Percentiles rank a stretch among this genome's conserved stretches.
phyloP scores from a whole-genome alignment of 2,329 filamentous ascomycete species.

The Penicillium sp. region DNA sequence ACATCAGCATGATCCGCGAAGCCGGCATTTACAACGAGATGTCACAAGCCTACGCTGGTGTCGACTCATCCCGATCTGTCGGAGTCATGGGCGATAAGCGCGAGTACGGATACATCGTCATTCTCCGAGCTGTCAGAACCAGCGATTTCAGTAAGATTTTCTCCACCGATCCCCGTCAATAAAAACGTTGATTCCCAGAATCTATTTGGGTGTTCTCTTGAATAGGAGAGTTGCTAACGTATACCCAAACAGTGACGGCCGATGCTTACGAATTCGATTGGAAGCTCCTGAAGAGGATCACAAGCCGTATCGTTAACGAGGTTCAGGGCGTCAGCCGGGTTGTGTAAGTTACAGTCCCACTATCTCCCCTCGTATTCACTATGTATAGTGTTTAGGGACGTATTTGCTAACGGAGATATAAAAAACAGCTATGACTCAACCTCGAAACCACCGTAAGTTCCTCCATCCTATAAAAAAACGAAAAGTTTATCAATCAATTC shows the following conservation, averaged over 20 bases:
- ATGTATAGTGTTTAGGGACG: no score
- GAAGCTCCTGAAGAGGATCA: neutral
- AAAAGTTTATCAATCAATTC: no score
- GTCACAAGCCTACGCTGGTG: conserved; percentile 65
- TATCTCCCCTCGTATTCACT: neutral
- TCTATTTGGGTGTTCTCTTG: no score
- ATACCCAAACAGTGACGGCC: neutral
- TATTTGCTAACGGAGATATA: neutral
- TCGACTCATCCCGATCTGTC: conserved; percentile 47
- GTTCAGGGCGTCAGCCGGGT: neutral
- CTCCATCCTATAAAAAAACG: neutral
- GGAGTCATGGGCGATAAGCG: conserved; percentile 57
- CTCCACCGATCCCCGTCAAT: no score
- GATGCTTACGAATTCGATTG: neutral
- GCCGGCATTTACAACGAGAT: conserved; percentile 54
- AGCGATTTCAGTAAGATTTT: conserved; percentile 68
- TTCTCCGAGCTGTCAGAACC: conserved; percentile 56
- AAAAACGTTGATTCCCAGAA: no score
- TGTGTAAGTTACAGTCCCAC: no score
- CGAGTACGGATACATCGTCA: conserved; percentile 59
- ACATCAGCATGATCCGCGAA: conserved; percentile 43
- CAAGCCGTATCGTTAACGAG: neutral
- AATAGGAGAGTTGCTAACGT: no score
- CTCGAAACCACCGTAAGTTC: neutral
- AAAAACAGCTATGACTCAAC: neutral